Base-by-base conservation (phyloP, 306 rosid species). In the Ormosia emarginata region DNA sequence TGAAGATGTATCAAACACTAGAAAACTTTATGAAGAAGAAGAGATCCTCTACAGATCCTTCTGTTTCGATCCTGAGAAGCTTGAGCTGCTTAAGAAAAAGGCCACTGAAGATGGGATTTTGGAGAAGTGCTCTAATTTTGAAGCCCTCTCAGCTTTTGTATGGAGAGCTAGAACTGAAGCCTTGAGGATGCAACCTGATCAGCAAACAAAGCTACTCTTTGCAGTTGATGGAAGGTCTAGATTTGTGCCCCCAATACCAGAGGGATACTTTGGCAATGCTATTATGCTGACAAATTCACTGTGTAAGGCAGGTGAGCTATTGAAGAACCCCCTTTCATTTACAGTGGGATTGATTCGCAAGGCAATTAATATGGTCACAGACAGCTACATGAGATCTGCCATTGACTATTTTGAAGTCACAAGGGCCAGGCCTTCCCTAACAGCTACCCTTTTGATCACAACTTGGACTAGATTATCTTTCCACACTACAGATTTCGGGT, bases 161-260 rank as follows among this genome's bases (percentile, higher is more conserved):
- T 93, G 99, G 99, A 90, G 86, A 56, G 85, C 98, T 7, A 70
- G 99, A 84, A 93, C 92, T 2, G 71, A 44, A 68, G 88, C 99
- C 2, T 57, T 95, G 3, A 83, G 82, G 55, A 86, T 95, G 96
- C 58, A 80, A 1, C 85, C 96, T 6, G 82, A 95, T 7, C 93
- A 95, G 49, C 55, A 88, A 63, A 92, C 92, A 2, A 93, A 93
- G 86, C 92, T 95, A 1, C 94, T 93, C 53, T 92, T 95, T 12
- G 96, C 97, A 0, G 98, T 88, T 8, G 98, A 95, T 52, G 96
- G 93, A 8, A 82, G 96, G 79, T 71, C 92, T 0, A 89, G 86
- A 76, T 91, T 92, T 8, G 88, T 83, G 36, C 98, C 99, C 0
- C 87, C 91, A 14, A 80, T 93, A 3, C 99, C 94, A 4, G 67